Percentiles rank a stretch among this genome's conserved stretches.
Evolutionary conservation across 2,329 filamentous ascomycete genomes (phyloP).

Genomic region (Colletotrichum ledebouriae): DNA sequence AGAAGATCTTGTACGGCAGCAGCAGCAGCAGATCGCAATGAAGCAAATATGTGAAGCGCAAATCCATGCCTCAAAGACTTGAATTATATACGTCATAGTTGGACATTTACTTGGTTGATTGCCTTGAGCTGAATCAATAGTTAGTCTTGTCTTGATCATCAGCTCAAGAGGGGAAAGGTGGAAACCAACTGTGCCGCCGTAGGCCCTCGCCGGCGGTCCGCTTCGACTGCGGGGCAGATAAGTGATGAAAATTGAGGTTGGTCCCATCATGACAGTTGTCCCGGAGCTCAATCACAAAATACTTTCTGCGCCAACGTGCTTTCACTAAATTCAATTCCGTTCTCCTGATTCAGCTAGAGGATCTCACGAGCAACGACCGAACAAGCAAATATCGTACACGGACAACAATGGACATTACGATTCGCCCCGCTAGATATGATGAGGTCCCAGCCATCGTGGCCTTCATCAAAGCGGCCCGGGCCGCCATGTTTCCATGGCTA

Average conservation of each 20-base stretch:
- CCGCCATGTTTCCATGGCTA: constrained; percentile 48
- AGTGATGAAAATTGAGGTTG: neutral
- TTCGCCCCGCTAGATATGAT: constrained; percentile 40
- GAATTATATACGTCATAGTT: neutral
- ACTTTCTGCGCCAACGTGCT: too few species aligned
- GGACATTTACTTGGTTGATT: too few species aligned
- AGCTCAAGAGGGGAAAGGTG: neutral
- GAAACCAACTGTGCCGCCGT: neutral
- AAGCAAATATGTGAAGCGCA: too few species aligned
- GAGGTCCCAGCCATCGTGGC: constrained; percentile 45
- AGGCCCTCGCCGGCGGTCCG: neutral
- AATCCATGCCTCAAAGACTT: too few species aligned
- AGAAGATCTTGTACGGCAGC: constrained; percentile 12
- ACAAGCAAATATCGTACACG: too few species aligned
- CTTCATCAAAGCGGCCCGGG: constrained; percentile 46
- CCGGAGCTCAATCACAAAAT: too few species aligned
- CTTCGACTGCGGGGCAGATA: neutral
- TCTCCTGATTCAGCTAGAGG: too few species aligned
- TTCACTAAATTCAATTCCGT: too few species aligned
- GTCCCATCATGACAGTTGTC: too few species aligned
- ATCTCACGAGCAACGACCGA: too few species aligned
- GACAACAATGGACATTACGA: constrained; percentile 31
- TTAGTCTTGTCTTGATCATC: too few species aligned
- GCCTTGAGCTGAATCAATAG: too few species aligned
- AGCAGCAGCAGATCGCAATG: neutral